Conservation (phyloP, 352 stramenopile species). For the Pythium aphanidermatum region DNA sequence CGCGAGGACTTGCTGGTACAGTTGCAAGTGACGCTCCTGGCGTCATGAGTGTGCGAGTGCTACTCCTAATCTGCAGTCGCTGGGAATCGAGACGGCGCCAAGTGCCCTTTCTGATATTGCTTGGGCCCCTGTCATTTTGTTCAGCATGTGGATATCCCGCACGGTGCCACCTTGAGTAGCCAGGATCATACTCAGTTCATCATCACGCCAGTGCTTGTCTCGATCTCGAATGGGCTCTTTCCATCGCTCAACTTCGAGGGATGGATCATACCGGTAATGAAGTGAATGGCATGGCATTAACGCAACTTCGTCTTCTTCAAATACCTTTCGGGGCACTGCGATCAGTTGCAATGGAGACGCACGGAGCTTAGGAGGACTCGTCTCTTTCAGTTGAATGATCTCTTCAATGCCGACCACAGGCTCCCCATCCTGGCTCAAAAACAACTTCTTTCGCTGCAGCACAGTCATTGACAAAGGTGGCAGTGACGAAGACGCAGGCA, state of each 20-base stretch:
- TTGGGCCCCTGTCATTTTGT: conserved; percentile 32
- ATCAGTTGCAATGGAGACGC: conserved; percentile 37
- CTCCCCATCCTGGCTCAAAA: conserved; percentile 21
- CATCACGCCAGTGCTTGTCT: conserved; percentile 43
- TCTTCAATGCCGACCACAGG: conserved; percentile 34
- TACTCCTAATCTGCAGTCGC: conserved; percentile 26
- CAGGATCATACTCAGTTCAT: conserved; percentile 47
- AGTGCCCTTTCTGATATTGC: conserved; percentile 30
- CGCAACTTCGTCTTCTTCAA: conserved; percentile 42
- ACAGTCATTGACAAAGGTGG: conserved; percentile 33
- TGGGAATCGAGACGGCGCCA: conserved; percentile 35
- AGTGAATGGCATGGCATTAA: conserved; percentile 72
- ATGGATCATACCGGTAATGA: conserved; percentile 31
- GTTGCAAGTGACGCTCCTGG: neutral
- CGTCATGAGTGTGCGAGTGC: neutral
- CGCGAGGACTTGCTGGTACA: neutral
- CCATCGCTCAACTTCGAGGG: conserved; percentile 35
- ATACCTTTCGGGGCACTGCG: conserved; percentile 42
- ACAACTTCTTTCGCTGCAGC: conserved; percentile 35
- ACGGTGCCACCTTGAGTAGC: neutral
- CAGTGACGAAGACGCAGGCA: conserved; percentile 7
- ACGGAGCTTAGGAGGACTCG: conserved; percentile 4
- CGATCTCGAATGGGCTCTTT: conserved; percentile 50
- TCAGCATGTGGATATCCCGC: neutral
- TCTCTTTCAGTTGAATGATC: conserved; percentile 44